Percentiles rank a stretch among this genome's conserved stretches.
These are phyloP conservation scores for Tylopilus felleus DNA, from an alignment of 768 basidiomycete genomes.

Conservation along the genomic window DNA sequence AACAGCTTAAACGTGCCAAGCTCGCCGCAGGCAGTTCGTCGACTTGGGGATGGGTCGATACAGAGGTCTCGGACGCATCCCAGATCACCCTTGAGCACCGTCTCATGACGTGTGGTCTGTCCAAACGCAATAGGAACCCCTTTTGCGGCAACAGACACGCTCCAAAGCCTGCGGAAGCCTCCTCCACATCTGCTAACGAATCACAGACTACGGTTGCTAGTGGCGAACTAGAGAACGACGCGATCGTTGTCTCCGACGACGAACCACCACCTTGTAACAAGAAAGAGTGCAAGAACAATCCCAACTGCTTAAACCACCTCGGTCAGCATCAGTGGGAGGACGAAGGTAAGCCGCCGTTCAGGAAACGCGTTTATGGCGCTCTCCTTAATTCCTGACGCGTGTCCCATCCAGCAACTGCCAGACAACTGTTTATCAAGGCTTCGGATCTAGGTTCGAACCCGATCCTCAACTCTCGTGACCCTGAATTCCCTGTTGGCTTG, in stretches of 20 bases:
- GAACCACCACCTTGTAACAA: slow-evolving; percentile 54
- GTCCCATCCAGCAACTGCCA: slow-evolving; percentile 43
- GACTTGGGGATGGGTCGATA: slow-evolving; percentile 81
- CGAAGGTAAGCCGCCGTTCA: slow-evolving; percentile 44
- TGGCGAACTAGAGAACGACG: slow-evolving; percentile 54
- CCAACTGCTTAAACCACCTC: slow-evolving; percentile 84
- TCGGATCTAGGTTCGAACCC: slow-evolving; percentile 58
- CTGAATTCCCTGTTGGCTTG: slow-evolving; percentile 68
- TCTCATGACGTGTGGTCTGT: slow-evolving; percentile 65
- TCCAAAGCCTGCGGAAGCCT: slow-evolving; percentile 18
- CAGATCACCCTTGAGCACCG: slow-evolving; percentile 68
- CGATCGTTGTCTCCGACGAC: slow-evolving; percentile 71
- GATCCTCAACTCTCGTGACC: slow-evolving; percentile 43
- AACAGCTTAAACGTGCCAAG: slow-evolving; percentile 57
- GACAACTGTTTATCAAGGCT: slow-evolving; percentile 49
- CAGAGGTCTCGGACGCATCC: slow-evolving; percentile 52
- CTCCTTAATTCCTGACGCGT: slow-evolving; percentile 9
- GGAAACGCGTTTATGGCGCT: slow-evolving; percentile 9
- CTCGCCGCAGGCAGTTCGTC: slow-evolving; percentile 44
- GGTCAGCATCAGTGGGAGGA: slow-evolving; percentile 82
- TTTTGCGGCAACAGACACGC: slow-evolving; percentile 61
- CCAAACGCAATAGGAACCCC: slow-evolving; percentile 43
- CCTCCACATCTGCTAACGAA: slow-evolving; percentile 10
- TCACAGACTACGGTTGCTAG: slow-evolving; percentile 17
- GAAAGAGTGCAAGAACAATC: slow-evolving; percentile 69